Evolutionary conservation across 805 yeast genomes (phyloP).

Genomic region (Lachancea dasiensis): DNA sequence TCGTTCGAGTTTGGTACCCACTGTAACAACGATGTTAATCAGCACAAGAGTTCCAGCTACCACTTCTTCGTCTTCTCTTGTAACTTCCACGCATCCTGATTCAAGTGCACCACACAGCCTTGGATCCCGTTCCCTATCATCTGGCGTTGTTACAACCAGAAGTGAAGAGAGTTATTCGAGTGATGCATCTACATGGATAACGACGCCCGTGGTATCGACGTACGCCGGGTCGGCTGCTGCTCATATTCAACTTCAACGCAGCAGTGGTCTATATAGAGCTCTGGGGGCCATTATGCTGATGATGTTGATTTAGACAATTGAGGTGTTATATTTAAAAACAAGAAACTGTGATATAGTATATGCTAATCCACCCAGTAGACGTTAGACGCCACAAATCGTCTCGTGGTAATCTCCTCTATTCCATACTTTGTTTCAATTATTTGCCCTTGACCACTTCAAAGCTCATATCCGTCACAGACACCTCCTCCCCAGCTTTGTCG

Average conservation of each 20-base stretch:
- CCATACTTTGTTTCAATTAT: conserved; percentile 6
- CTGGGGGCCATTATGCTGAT: conserved; percentile 1
- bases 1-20: conserved; percentile 4
- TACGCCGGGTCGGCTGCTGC: conserved; percentile 11
- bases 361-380: not conserved
- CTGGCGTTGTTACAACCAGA: no score
- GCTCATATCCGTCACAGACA: conserved; percentile 64
- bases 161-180: no score
- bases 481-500: conserved; percentile 75
- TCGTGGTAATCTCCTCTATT: no score
- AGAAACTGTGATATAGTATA: conserved; percentile 1
- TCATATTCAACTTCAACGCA: no score
- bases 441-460: conserved; percentile 51
- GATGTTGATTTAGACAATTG: conserved; percentile 3
- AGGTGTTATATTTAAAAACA: not conserved
- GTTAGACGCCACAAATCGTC: no score
- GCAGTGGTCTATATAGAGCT: not conserved
- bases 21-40: conserved; percentile 10
- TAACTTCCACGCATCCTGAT: no score
- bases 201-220: conserved; percentile 10
- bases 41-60: conserved; percentile 4
- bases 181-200: conserved; percentile 6
- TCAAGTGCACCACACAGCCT: no score
- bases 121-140: not conserved
- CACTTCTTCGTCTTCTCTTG: not conserved